phyloP scores from a whole-genome alignment of 2,329 filamentous ascomycete genomes.

The Scedosporium boydii region DNA sequence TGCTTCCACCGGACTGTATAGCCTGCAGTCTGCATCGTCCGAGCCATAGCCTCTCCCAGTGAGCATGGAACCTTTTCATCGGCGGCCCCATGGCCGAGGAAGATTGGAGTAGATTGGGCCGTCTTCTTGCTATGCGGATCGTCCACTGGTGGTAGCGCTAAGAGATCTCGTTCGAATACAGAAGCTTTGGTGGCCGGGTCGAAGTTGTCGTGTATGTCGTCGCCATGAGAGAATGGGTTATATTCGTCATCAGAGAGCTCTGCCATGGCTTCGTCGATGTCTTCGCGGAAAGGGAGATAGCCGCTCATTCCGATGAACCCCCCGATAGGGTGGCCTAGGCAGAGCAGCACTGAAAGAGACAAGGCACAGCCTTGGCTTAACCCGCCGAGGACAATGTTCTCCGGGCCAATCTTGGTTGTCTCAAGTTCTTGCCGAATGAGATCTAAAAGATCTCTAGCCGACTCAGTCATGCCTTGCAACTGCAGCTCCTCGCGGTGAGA shows the following conservation, averaged over 20 bases:
- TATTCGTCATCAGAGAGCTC: slow-evolving; percentile 10
- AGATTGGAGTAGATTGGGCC: no score
- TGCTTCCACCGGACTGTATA: slow-evolving; percentile 26
- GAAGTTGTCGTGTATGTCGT: no score
- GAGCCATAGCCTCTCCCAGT: no score
- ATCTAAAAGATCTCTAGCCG: slow-evolving; percentile 21
- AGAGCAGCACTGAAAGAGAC: slow-evolving; percentile 30
- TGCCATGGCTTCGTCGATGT: slow-evolving; percentile 20
- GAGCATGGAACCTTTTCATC: no score
- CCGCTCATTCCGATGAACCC: slow-evolving; percentile 38
- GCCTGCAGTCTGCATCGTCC: slow-evolving; percentile 13
- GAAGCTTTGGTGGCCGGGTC: no score
- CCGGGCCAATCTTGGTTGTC: slow-evolving; percentile 13
- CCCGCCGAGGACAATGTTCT: slow-evolving; percentile 38
- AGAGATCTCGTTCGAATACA: no score
- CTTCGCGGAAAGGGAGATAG: slow-evolving; percentile 29
- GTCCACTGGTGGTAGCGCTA: no score
- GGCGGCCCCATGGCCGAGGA: no score
- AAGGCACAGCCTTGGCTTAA: slow-evolving; percentile 45
- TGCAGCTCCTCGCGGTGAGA: slow-evolving; percentile 30
- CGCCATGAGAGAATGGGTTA: slow-evolving; percentile 13
- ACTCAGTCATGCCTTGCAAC: slow-evolving; percentile 32
- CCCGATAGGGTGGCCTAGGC: slow-evolving; percentile 24
- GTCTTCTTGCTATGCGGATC: no score
- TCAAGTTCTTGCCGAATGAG: slow-evolving; percentile 24